Conservation (phyloP, 2,329 filamentous ascomycete species). For the Nigrospora oryzae region DNA sequence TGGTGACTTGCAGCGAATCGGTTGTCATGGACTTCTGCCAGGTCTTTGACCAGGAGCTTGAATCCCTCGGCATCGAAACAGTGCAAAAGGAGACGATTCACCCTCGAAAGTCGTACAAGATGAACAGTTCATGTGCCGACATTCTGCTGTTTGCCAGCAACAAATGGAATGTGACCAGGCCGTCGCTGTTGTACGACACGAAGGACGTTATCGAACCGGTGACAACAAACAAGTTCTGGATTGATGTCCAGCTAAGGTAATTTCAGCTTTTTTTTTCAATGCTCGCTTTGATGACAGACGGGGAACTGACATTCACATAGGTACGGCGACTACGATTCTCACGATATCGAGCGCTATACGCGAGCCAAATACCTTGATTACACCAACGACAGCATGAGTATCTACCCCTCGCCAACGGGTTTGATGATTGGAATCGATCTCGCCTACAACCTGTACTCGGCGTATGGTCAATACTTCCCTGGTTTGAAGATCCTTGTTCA, state of each 20-base stretch:
- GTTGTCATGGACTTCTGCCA: conserved; percentile 94
- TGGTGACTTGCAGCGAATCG: neutral
- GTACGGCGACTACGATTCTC: conserved; percentile 97
- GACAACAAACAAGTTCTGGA: conserved; percentile 98
- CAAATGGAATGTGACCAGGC: conserved; percentile 96
- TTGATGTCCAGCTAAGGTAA: conserved; percentile 80
- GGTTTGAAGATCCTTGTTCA: conserved; percentile 92
- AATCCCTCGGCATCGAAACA: conserved; percentile 91
- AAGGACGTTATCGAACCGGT: conserved; percentile 92
- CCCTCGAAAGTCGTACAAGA: conserved; percentile 99
- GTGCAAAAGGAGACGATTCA: conserved; percentile 99
- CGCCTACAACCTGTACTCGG: conserved; percentile 96
- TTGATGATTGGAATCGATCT: conserved; percentile 97
- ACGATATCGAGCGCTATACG: conserved; percentile 96
- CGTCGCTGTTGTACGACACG: conserved; percentile 88
- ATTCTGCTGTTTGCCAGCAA: conserved; percentile 94
- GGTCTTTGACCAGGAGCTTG: conserved; percentile 94
- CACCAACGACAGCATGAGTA: conserved; percentile 96
- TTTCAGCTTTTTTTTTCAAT: too few species aligned
- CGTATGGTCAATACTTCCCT: conserved; percentile 97
- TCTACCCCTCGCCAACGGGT: conserved; percentile 94
- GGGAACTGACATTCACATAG: too few species aligned
- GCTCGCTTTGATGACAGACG: too few species aligned
- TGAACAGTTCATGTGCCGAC: conserved; percentile 98
- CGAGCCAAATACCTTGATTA: conserved; percentile 98